Base-by-base conservation (phyloP, 345 rosid species). In the Brassica nigra region DNA sequence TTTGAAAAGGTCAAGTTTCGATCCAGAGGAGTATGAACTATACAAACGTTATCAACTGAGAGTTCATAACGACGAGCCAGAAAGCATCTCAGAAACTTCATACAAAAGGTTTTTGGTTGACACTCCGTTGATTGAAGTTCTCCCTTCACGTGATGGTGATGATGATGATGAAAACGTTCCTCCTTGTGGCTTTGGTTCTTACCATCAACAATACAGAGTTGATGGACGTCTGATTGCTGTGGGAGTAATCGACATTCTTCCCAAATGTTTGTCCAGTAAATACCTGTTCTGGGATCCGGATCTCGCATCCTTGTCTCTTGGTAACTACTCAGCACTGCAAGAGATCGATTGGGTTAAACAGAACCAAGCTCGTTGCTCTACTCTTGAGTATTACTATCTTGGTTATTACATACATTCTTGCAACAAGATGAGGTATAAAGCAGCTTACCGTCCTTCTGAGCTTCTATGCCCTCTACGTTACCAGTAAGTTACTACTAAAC, bases 201-300 rank as follows among this genome's bases (percentile, higher is more conserved):
- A 88, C 83, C 99, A 95, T 89, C 99, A 95, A 84, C 97, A 90
- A 76, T 95, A 92, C 84, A 76, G 88, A 70, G 82, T 95, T 62
- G 90, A 92, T 83, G 98, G 86, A 55, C 88, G 34, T 73, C 86
- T 95, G 44, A 90, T 95, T 82, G 99, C 98, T 16, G 98, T 92
- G 36, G 99, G 99, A 55, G 96, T 95, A 23, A 69, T 95, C 12
- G 99, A 95, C 82, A 82, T 92, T 77, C 97, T 95, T 62, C 99
- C 99, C 39, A 86, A 84, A 80, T 92, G 98, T 80, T 82, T 95
- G 86, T 95, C 98, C 0, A 95, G 99, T 86, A 92, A 90, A 82
- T 95, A 92, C 81, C 82, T 95, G 57, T 92, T 95, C 79, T 95
- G 99, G 98, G 99, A 95, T 81, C 98, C 99, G 14, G 99, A 92